phyloP scores from a whole-genome alignment of 176 grass and related monocot species.

The Tillandsia leiboldiana region DNA sequence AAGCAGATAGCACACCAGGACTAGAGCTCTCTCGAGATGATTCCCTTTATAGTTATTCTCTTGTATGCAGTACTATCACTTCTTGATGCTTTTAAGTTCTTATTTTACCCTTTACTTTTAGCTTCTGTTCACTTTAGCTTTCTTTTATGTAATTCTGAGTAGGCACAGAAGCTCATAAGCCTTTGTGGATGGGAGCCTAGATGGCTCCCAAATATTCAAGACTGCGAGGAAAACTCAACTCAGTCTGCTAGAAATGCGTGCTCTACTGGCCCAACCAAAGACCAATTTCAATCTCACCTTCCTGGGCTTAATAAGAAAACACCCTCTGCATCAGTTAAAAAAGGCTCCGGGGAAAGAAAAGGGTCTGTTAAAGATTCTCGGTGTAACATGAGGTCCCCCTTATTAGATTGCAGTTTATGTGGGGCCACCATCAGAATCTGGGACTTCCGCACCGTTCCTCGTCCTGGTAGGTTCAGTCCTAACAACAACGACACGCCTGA shows the following conservation, averaged over 20 bases:
- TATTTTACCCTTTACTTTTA: slow-evolving; percentile 5
- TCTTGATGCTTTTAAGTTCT: slow-evolving; percentile 9
- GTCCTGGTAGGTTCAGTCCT: slow-evolving; percentile 47
- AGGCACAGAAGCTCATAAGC: slow-evolving; percentile 94
- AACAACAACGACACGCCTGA: slow-evolving; percentile 59
- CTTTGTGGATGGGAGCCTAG: slow-evolving; percentile 98
- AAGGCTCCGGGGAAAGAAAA: slow-evolving; percentile 73
- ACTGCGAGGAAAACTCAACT: slow-evolving; percentile 93
- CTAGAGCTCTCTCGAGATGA: slow-evolving; percentile 44
- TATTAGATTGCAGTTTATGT: slow-evolving; percentile 90
- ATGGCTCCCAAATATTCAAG: slow-evolving; percentile 97
- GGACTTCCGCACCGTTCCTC: slow-evolving; percentile 55
- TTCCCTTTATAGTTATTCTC: slow-evolving; percentile 48
- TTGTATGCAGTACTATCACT: slow-evolving; percentile 37
- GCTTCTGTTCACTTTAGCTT: slow-evolving; percentile 19
- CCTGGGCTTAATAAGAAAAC: slow-evolving; percentile 38
- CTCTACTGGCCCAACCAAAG: slow-evolving; percentile 33
- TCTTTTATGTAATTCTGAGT: slow-evolving; percentile 24
- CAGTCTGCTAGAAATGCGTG: slow-evolving; percentile 61
- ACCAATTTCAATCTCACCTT: slow-evolving; percentile 34
- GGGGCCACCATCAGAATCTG: slow-evolving; percentile 76
- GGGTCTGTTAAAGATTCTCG: slow-evolving; percentile 50
- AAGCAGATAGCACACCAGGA: slow-evolving; percentile 47
- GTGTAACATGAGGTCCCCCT: slow-evolving; percentile 72
- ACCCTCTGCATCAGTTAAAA: slow-evolving; percentile 55